Evolutionary conservation across 2,329 filamentous ascomycete genomes (phyloP), one percentile per base, ranked within the genome.

Genomic region (Bipolaris cookei): DNA sequence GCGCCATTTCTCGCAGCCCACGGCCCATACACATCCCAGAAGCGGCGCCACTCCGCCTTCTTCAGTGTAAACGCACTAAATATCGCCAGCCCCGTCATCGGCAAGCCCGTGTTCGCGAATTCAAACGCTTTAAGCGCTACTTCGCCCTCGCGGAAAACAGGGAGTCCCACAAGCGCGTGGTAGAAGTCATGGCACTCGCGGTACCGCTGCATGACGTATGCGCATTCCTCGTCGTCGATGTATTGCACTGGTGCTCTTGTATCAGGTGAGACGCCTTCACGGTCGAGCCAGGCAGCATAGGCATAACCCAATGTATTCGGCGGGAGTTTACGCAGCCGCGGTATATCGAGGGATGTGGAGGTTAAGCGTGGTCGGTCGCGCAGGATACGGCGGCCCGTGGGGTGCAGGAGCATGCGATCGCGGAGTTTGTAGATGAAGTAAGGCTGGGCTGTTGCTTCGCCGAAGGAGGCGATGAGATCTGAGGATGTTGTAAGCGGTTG

Each of bases 181-280:
- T 96, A 97, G 78, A 99, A 97, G 76, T 99, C 95, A 77, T 99
- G 95, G 65, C 90, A 96, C 78, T 99, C 95, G 61, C 95, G 88
- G 78, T 99, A 99, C 51, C 95, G 87, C 81, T 98, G 95, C 90
- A 99, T 96, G 16, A 98, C 95, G 80, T 98, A 99, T 34, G 95
- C 95, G 75, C 93, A 96, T 78, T 99, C 95, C 67, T 90, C 88
- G 73, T 98, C 89, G 76, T 98, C 93, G 61, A 99, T 92, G 79
- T 96, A 98, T 50, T 90, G 87, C 38, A 99, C 95, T 1, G 78
- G 76, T 38, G 89, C 82, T 43, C 95, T 87, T 6, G 94, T 97
- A 76, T 99, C 95, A 1, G 95, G 95, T 7, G 90, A 90, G 13
- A 99, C 94, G 59, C 91, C 91, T 77, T 99, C 95, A 43, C 90